Percentiles rank a stretch among this genome's conserved stretches.
Evolutionary conservation across 352 stramenopile genomes (phyloP).

Genomic region (Phytophthora nicotianae): DNA sequence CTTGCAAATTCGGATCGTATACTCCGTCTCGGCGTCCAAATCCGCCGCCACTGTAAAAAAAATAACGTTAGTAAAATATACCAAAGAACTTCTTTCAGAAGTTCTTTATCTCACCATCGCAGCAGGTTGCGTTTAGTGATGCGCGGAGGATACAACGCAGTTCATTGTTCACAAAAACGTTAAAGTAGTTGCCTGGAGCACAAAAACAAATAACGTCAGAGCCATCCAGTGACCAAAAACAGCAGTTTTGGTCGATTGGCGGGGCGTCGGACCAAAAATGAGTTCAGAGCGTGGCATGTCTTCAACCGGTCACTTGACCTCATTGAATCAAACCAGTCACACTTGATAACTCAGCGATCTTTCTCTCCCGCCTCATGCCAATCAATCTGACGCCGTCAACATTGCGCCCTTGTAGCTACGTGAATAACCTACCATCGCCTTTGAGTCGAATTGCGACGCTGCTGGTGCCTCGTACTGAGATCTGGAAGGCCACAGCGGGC

Average conservation of each 20-base stretch:
- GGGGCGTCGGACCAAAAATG: conserved; percentile 39
- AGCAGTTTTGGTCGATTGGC: conserved; percentile 19
- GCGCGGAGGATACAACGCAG: conserved; percentile 81
- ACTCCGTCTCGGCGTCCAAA: conserved; percentile 54
- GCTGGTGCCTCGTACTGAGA: conserved; percentile 60
- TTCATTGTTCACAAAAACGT: conserved; percentile 80
- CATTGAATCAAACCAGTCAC: conserved; percentile 3
- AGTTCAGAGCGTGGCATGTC: conserved; percentile 47
- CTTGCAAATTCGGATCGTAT: conserved; percentile 79
- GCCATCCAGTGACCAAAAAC: conserved; percentile 11
- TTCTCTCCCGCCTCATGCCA: conserved; percentile 13
- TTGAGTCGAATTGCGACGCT: conserved; percentile 84
- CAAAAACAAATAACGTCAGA: conserved; percentile 6
- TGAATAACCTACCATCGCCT: conserved; percentile 66
- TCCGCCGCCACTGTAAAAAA: conserved; percentile 56
- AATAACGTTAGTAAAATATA: conserved; percentile 9
- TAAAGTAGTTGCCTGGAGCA: conserved; percentile 85
- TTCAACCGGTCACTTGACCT: conserved; percentile 29
- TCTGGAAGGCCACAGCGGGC: conserved; percentile 68
- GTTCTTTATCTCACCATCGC: conserved; percentile 53
- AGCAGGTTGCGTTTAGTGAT: conserved; percentile 78
- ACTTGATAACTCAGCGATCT: conserved; percentile 3
- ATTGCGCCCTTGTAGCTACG: neutral
- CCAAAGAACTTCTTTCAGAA: neutral
- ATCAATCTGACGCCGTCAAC: conserved; percentile 20